phyloP scores from a whole-genome alignment of 306 rosid genomes.

The Sesbania bispinosa region DNA sequence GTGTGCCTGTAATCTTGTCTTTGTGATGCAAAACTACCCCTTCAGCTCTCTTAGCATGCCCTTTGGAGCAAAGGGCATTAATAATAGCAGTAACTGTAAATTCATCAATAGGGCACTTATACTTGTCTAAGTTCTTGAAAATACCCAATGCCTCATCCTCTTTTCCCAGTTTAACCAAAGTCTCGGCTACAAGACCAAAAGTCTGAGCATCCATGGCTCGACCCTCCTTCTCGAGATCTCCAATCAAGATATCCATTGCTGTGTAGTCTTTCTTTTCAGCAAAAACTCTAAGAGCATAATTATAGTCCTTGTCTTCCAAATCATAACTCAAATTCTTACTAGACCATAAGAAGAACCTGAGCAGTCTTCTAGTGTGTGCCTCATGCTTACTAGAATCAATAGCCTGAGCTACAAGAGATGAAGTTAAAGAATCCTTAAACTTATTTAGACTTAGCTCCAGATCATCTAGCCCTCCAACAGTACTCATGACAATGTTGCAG shows the following conservation, averaged over 20 bases:
- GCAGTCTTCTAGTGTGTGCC: conserved; percentile 68
- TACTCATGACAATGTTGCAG: conserved; percentile 38
- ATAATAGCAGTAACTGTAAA: conserved; percentile 61
- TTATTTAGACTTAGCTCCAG: conserved; percentile 52
- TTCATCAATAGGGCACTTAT: conserved; percentile 58
- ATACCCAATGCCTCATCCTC: conserved; percentile 81
- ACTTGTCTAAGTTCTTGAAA: conserved; percentile 69
- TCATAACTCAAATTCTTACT: conserved; percentile 44
- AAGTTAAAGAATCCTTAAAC: conserved; percentile 38
- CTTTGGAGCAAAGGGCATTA: conserved; percentile 65
- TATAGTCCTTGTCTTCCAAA: conserved; percentile 66
- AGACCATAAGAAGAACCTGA: conserved; percentile 85
- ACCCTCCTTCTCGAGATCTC: conserved; percentile 60
- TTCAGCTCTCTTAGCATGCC: conserved; percentile 83
- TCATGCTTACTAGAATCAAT: conserved; percentile 64
- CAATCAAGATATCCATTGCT: conserved; percentile 58
- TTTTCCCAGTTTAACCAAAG: conserved; percentile 57
- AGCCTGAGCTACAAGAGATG: conserved; percentile 59
- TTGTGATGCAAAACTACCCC: conserved; percentile 73
- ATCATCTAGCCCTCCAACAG: conserved; percentile 74
- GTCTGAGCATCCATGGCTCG: conserved; percentile 68
- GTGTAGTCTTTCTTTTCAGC: conserved; percentile 68
- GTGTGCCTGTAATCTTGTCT: conserved; percentile 51
- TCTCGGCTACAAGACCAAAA: conserved; percentile 55
- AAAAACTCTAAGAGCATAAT: conserved; percentile 58